A percentile compares a stretch with the other conserved stretches of the same genome.
These are phyloP conservation scores for Mortierella polycephala DNA, from an alignment of 371 early-diverging fungal genomes.

Conservation along the genomic window DNA sequence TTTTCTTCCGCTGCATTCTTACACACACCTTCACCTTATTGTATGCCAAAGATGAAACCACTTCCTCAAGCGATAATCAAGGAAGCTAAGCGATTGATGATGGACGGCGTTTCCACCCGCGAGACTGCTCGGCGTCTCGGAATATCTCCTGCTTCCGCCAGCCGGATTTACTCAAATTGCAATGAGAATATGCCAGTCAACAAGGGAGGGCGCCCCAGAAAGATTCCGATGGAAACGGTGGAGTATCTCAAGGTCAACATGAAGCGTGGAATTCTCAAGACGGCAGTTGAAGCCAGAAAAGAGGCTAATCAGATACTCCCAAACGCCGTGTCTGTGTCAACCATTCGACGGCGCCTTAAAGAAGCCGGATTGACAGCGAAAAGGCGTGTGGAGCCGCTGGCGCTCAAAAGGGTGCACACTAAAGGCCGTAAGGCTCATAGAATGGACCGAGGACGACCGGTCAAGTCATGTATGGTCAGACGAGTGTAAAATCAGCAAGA, in stretches of 20 bases:
- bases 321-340: conserved; percentile 4
- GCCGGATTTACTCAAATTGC: background rate
- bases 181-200: conserved; percentile 12
- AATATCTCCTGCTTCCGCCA: background rate
- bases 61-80: background rate
- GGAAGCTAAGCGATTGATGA: conserved; percentile 1
- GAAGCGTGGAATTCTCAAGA: conserved; percentile 1
- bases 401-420: conserved; percentile 8
- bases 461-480: conserved; percentile 33
- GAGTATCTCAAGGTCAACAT: conserved; percentile 16
- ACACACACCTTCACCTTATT: too few relatives aligned
- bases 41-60: too few relatives aligned
- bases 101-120: background rate
- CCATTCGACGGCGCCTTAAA: conserved; percentile 16
- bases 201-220: conserved; percentile 13
- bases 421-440: conserved; percentile 20
- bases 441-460: conserved; percentile 51
- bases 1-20: too few relatives aligned
- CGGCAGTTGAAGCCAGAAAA: conserved; percentile 9
- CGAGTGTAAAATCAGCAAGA: conserved; percentile 42
- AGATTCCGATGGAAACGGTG: background rate
- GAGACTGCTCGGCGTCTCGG: conserved; percentile 1
- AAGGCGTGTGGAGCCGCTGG: conserved; percentile 21
- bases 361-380: conserved; percentile 28
- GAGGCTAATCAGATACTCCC: background rate